Evolutionary conservation across 768 basidiomycete species (phyloP).

Genomic region (Russula abietina): DNA sequence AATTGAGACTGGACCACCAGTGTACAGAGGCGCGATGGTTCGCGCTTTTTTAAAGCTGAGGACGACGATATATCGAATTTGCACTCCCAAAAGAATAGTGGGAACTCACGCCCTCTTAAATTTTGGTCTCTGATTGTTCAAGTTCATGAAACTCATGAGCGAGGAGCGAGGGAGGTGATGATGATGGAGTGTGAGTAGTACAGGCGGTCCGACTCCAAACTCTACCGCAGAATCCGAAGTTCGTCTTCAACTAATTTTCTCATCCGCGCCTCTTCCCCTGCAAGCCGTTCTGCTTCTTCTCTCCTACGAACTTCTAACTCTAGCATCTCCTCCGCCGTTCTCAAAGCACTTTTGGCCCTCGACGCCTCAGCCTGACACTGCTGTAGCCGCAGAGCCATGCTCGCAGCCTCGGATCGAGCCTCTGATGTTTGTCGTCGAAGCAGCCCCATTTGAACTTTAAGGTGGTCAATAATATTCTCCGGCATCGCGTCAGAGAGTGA

Average conservation of each 20-base stretch:
- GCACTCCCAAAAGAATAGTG: neutral
- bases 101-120: constrained; percentile 56
- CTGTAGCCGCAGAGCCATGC: constrained; percentile 64
- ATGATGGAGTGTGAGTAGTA: neutral
- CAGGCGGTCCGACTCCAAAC: neutral
- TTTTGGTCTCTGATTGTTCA: constrained; percentile 25
- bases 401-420: constrained; percentile 56
- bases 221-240: constrained; percentile 32
- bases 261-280: constrained; percentile 43
- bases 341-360: constrained; percentile 48
- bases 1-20: constrained; percentile 78
- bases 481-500: constrained; percentile 8
- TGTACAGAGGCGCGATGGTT: constrained; percentile 76
- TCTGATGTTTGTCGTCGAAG: constrained; percentile 64
- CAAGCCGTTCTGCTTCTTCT: constrained; percentile 50
- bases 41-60: constrained; percentile 72
- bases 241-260: constrained; percentile 49
- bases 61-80: neutral
- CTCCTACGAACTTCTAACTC: constrained; percentile 56
- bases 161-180: neutral
- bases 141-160: neutral
- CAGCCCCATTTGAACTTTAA: constrained; percentile 58
- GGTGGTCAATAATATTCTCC: constrained; percentile 48
- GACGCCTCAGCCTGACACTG: constrained; percentile 58
- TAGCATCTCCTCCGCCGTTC: constrained; percentile 49